Percentiles rank a stretch among this genome's conserved stretches.
These are phyloP conservation scores for Neospora caninum DNA, from an alignment of 169 alveolate species.

Conservation along the genomic window DNA sequence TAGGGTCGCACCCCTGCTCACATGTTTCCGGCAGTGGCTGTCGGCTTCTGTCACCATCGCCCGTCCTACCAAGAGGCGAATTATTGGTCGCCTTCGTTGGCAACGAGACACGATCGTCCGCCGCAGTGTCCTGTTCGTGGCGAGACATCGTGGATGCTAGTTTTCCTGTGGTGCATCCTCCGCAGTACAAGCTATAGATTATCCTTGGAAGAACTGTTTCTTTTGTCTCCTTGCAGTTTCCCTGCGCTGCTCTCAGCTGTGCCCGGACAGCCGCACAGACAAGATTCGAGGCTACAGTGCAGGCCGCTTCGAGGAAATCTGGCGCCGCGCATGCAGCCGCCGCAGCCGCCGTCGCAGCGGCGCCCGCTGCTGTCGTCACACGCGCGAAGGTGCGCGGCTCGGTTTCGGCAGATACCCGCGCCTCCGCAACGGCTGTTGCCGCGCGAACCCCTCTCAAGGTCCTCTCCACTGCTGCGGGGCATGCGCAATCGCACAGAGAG, in stretches of 20 bases:
- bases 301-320: not conserved
- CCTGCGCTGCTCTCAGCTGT: not conserved
- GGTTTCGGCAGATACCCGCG: not conserved
- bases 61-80: not conserved
- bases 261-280: slow-evolving; percentile 11
- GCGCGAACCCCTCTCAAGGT: not conserved
- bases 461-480: not conserved
- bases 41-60: not conserved
- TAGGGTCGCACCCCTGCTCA: not conserved
- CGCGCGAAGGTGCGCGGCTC: not conserved
- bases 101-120: not conserved
- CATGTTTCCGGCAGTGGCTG: not conserved
- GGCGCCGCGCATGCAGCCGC: not conserved
- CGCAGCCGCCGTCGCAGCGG: slow-evolving; percentile 10
- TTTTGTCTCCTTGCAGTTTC: too few species aligned
- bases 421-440: not conserved
- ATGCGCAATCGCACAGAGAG: not conserved
- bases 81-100: too few species aligned
- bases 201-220: not conserved
- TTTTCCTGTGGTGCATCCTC: not conserved
- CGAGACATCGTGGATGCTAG: not conserved
- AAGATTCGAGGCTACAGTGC: not conserved
- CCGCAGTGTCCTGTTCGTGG: not conserved
- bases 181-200: not conserved
- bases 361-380: not conserved